These are phyloP conservation scores for Grammothele lineata DNA, from an alignment of 768 basidiomycete genomes.

Conservation along the genomic window DNA sequence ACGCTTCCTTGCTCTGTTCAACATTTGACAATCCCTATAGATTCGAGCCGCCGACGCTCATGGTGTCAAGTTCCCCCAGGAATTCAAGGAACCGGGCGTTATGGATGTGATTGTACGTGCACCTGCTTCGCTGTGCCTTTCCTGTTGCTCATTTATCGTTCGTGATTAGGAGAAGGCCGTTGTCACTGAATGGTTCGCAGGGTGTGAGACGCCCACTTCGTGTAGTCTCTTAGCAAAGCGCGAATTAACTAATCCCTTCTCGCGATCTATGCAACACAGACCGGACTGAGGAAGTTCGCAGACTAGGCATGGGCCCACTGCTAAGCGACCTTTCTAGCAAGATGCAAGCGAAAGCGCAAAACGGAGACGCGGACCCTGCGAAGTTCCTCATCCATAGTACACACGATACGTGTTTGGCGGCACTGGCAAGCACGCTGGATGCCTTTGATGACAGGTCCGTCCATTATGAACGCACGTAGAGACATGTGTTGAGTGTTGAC, in stretches of 20 bases:
- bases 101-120: constrained; percentile 47
- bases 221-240: not conserved
- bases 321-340: constrained; percentile 59
- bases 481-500: not conserved
- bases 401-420: constrained; percentile 71
- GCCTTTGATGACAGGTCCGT: constrained; percentile 65
- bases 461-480: not conserved
- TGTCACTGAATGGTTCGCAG: constrained; percentile 76
- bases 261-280: constrained; percentile 37
- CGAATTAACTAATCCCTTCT: not conserved
- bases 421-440: constrained; percentile 58
- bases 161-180: constrained; percentile 60
- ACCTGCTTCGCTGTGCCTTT: not conserved
- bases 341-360: constrained; percentile 54
- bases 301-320: constrained; percentile 74
- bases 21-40: constrained; percentile 28
- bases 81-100: constrained; percentile 61
- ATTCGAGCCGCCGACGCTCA: constrained; percentile 68
- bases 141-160: not conserved
- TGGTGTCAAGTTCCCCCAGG: constrained; percentile 63
- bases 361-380: constrained; percentile 42
- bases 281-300: constrained; percentile 68
- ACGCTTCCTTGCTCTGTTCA: too few species aligned
- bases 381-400: constrained; percentile 68
- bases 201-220: constrained; percentile 33